Evolutionary conservation across 2,329 filamentous ascomycete genomes (phyloP), one percentile per base, ranked within the genome.

Genomic region (Tolypocladium ovalisporum): DNA sequence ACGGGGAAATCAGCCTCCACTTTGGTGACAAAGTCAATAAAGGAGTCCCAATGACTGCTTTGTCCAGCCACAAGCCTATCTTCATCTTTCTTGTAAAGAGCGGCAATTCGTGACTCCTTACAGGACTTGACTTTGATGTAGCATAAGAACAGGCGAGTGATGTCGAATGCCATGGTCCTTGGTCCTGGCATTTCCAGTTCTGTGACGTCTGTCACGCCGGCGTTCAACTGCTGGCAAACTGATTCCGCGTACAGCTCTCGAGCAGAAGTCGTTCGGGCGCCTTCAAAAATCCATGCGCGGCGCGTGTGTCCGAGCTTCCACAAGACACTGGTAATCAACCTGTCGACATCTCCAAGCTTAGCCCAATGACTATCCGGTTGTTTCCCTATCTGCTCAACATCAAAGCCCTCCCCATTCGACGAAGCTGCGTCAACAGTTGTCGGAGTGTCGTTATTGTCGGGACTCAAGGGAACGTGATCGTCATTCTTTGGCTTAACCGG

Each of bases 61-160:
- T 62, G 55, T 32, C 55, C 39, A 36, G 37, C 49, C 34, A 52
- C 24, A 32, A 66, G 53, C 39, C 57, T 65, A 10, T 60, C 60
- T 4, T 58, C 62, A 29, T 66, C 58, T 44, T 60, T 66, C 7
- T 54, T 47, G 9, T 47, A 52, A n/a, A 68, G 54, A 6, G 54
- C 55, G 13, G 60, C 22, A 24, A 71, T 35, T 5, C 61, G 60
- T 4, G 56, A 54, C 12, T 70, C 66, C 32, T 57, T 59, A 24
- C 57, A 60, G 24, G 63, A 37, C 36, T 64, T 67, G 27, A 64
- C 65, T 39, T 61, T 64, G 7, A 65, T 55, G 53, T 68, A 71
- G 53, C 65, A 66, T 9, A 70, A 56, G 49, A 70, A 73, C 10
- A 70, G 37, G 19, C 66, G 63, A 9, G 65, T 64, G 6, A 70